Evolutionary conservation across 2,329 filamentous ascomycete genomes (phyloP).

Genomic region (Neofusicoccum laricinum): DNA sequence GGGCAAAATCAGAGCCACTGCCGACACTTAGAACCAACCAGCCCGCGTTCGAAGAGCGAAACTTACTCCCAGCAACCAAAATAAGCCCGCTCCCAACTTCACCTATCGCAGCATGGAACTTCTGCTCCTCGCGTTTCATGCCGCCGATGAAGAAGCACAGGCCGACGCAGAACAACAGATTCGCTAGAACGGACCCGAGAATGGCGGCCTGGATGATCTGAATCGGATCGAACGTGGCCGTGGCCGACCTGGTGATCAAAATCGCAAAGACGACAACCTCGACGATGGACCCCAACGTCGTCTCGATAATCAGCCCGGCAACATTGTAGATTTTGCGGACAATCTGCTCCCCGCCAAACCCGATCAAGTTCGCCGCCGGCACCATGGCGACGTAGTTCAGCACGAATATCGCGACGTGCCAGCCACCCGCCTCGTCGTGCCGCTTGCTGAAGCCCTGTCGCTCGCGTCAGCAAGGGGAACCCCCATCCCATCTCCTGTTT

Average conservation of each 20-base stretch:
- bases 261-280: constrained; percentile 83
- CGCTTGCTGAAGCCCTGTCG: constrained; percentile 24
- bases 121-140: constrained; percentile 63
- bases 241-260: constrained; percentile 51
- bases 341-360: constrained; percentile 70
- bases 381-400: constrained; percentile 76
- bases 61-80: constrained; percentile 67
- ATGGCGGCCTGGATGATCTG: constrained; percentile 82
- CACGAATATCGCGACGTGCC: constrained; percentile 63
- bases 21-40: not conserved
- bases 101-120: constrained; percentile 73
- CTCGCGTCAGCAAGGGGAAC: constrained; percentile 39
- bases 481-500: no score
- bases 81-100: constrained; percentile 79
- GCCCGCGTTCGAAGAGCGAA: not conserved
- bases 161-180: constrained; percentile 75
- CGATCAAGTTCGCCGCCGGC: constrained; percentile 71
- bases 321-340: constrained; percentile 74
- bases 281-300: constrained; percentile 67
- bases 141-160: constrained; percentile 78
- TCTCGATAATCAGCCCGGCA: constrained; percentile 60
- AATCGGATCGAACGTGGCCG: constrained; percentile 35
- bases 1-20: constrained; percentile 49
- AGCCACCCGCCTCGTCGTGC: not conserved
- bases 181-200: constrained; percentile 77